Evolutionary conservation across 2,329 filamentous ascomycete genomes (phyloP).

Genomic region (Epichloe uncinata): DNA sequence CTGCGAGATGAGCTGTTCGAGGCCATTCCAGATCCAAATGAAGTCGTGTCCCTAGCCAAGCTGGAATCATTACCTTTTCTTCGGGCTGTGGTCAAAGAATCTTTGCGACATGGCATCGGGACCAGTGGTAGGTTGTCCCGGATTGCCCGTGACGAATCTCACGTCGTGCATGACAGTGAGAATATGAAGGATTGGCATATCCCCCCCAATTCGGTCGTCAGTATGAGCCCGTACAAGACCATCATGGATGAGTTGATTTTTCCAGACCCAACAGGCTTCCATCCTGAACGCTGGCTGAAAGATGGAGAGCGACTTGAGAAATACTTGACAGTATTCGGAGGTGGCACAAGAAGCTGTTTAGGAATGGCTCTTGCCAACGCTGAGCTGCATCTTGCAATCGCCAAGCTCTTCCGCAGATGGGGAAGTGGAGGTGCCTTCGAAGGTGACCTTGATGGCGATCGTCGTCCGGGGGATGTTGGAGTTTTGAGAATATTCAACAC

Average conservation of each 20-base stretch:
- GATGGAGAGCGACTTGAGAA: constrained; percentile 18
- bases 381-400: constrained; percentile 24
- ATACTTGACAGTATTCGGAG: constrained; percentile 22
- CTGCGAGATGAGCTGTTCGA: constrained; percentile 24
- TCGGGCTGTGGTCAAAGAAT: constrained; percentile 36
- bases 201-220: constrained; percentile 21
- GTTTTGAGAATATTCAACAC: constrained; percentile 23
- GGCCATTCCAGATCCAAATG: constrained; percentile 18
- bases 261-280: constrained; percentile 18
- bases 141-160: constrained; percentile 26
- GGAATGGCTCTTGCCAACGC: constrained; percentile 25
- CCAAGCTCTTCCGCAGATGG: constrained; percentile 25
- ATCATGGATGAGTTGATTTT: constrained; percentile 22
- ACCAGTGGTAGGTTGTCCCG: constrained; percentile 35
- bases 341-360: constrained; percentile 22
- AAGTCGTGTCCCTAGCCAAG: constrained; percentile 14
- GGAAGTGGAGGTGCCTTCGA: constrained; percentile 20
- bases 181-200: constrained; percentile 17
- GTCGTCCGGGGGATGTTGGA: constrained; percentile 20
- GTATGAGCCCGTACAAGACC: constrained; percentile 25
- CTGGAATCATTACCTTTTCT: constrained; percentile 30
- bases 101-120: constrained; percentile 33
- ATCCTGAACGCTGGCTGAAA: constrained; percentile 24
- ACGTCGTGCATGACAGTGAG: constrained; percentile 16
- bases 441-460: constrained; percentile 18